Evolutionary conservation across 495 filamentous ascomycete species (phyloP).

Genomic region (Podospora comata): DNA sequence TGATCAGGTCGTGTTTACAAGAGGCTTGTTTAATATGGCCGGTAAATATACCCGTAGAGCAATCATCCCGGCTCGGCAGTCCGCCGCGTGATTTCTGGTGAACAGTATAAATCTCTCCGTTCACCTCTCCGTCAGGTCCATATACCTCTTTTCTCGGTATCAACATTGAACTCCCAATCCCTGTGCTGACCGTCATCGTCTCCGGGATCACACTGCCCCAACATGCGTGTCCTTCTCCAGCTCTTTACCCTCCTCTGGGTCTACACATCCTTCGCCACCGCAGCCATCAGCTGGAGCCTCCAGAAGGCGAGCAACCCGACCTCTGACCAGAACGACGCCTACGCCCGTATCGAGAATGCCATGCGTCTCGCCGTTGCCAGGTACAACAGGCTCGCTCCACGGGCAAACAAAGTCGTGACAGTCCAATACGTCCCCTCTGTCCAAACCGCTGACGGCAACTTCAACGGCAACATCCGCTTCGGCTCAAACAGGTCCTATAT

Average conservation of each 20-base stretch:
- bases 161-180: not conserved
- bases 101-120: not conserved
- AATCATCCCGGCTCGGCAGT: not conserved
- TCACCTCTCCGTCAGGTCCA: not conserved
- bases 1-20: not conserved
- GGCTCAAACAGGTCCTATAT: conserved; percentile 43
- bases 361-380: conserved; percentile 36
- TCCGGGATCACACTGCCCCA: conserved; percentile 2
- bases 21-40: not conserved
- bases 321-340: conserved; percentile 41
- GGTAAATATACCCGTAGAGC: not conserved
- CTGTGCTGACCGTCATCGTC: not conserved
- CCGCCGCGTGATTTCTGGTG: not conserved
- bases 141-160: not conserved
- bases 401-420: conserved; percentile 35
- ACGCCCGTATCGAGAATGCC: conserved; percentile 38
- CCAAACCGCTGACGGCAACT: conserved; percentile 41
- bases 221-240: conserved; percentile 33
- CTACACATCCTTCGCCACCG: conserved; percentile 29
- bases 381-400: conserved; percentile 33
- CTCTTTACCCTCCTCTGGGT: conserved; percentile 27
- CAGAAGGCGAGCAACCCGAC: conserved; percentile 34
- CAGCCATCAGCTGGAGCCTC: conserved; percentile 33
- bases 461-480: conserved; percentile 46
- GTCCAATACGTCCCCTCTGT: conserved; percentile 40